Conservation (phyloP, 73 alveolate species). For the Paramecium octaurelia region DNA sequence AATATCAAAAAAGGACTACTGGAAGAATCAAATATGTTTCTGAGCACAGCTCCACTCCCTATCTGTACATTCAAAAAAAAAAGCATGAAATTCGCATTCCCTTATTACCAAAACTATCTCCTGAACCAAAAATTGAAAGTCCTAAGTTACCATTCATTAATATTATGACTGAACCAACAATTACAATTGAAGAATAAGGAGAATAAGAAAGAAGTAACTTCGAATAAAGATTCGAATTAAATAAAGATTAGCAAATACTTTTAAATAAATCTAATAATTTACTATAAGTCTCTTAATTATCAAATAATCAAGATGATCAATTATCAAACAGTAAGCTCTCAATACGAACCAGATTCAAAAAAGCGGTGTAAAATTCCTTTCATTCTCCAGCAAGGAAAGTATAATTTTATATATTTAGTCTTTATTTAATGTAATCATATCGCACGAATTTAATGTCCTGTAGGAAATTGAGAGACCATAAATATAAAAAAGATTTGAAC, state of each 20-base stretch:
- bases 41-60: not conserved
- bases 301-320: not conserved
- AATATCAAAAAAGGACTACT: not conserved
- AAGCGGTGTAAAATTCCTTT: not conserved
- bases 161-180: conserved; percentile 7
- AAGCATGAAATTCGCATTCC: not conserved
- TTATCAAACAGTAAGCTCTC: not conserved
- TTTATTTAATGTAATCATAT: not conserved
- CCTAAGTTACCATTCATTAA: not conserved
- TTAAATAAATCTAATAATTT: not conserved
- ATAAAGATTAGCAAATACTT: not conserved
- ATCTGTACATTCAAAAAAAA: not conserved
- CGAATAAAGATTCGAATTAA: not conserved
- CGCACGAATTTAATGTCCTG: not conserved
- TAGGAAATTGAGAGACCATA: not conserved
- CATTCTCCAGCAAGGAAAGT: not conserved
- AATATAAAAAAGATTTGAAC: not conserved
- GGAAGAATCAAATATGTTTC: not conserved
- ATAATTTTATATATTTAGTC: not conserved
- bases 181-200: not conserved
- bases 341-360: not conserved
- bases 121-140: conserved; percentile 1
- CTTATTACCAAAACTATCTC: not conserved
- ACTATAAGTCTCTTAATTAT: not conserved
- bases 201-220: not conserved